Conservation (phyloP, 345 rosid species). For the Hypericum androsaemum region DNA sequence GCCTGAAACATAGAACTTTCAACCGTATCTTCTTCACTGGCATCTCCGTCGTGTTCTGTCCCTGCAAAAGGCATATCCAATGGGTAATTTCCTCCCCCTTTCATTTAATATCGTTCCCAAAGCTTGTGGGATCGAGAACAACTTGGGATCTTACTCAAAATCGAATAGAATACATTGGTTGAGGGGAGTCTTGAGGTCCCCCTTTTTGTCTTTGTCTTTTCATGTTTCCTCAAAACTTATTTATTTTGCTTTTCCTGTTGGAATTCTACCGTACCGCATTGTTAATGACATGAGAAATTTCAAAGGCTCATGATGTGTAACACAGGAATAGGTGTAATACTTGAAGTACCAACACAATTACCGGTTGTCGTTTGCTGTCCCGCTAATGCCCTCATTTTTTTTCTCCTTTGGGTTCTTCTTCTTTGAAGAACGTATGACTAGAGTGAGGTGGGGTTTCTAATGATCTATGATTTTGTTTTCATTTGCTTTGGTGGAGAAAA, state of each 20-base stretch:
- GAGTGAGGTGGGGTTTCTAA: constrained; percentile 22
- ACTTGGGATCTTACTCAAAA: constrained; percentile 47
- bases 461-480: constrained; percentile 27
- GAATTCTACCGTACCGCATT: constrained; percentile 34
- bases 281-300: constrained; percentile 31
- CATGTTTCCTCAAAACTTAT: constrained; percentile 8
- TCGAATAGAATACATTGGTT: constrained; percentile 35
- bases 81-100: constrained; percentile 41
- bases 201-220: background rate
- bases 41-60: constrained; percentile 15
- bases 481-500: constrained; percentile 31
- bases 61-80: constrained; percentile 22
- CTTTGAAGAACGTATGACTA: constrained; percentile 27
- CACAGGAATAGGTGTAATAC: constrained; percentile 46
- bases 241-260: constrained; percentile 28
- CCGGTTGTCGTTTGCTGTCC: constrained; percentile 26
- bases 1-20: constrained; percentile 20
- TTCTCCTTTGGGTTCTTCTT: background rate
- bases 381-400: constrained; percentile 18
- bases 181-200: constrained; percentile 30
- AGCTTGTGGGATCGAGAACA: constrained; percentile 33
- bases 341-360: constrained; percentile 36
- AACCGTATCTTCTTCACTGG: constrained; percentile 22
- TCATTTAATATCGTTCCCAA: constrained; percentile 25
- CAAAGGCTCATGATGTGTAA: constrained; percentile 32